Percentiles rank a stretch among this genome's conserved stretches.
Conservation (phyloP, 1,284 basidiomycete genomes). For the Trichosporon coremiiforme region DNA sequence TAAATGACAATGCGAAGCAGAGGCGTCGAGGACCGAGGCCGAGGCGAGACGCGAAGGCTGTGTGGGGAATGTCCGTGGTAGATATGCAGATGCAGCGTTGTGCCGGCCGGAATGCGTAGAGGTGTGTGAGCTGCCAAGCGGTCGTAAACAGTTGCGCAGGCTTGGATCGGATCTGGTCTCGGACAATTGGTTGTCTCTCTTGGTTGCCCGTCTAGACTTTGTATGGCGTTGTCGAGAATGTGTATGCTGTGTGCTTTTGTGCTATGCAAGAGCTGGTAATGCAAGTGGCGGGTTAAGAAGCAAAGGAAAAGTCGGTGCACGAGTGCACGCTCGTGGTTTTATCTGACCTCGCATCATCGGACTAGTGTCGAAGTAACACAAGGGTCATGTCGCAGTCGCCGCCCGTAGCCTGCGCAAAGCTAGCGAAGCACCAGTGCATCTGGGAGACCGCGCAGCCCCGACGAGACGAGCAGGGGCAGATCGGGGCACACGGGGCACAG, state of each 20-base stretch:
- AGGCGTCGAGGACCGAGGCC: neutral
- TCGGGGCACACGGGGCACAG: constrained; percentile 1
- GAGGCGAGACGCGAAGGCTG: neutral
- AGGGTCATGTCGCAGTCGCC: neutral
- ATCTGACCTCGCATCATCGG: neutral
- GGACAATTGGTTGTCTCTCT: neutral
- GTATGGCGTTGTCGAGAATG: neutral
- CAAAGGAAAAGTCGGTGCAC: constrained; percentile 3
- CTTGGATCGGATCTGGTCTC: constrained; percentile 1
- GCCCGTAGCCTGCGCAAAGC: neutral
- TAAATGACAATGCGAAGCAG: neutral
- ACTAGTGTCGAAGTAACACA: neutral
- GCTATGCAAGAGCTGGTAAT: neutral
- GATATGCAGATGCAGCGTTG: neutral
- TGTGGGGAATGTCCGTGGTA: neutral
- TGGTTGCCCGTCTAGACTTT: neutral
- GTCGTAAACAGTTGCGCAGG: constrained; percentile 4
- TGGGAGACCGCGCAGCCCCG: constrained; percentile 7
- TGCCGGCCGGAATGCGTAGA: neutral
- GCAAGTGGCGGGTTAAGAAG: neutral
- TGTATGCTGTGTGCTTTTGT: neutral
- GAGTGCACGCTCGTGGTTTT: neutral
- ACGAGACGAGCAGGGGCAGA: neutral
- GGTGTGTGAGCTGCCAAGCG: neutral
- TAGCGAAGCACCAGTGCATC: neutral